Evolutionary conservation across 352 stramenopile genomes (phyloP), one percentile per base, ranked within the genome.

Genomic region (Pythium rhizo-oryzae): DNA sequence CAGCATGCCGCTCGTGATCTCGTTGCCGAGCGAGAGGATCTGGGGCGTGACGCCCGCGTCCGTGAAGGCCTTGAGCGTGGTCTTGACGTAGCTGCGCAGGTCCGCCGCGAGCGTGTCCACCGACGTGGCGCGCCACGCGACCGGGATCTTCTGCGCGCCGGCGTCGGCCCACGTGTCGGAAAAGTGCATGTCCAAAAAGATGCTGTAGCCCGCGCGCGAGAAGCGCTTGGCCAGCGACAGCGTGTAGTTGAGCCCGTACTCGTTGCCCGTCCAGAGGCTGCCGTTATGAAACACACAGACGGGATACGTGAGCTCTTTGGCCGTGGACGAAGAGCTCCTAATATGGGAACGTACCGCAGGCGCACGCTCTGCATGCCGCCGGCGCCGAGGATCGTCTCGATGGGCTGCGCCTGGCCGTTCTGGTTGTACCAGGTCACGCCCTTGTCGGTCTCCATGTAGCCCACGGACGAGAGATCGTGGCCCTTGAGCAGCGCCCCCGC

Each of bases 361-460:
- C 54, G 54, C 4, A 61, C 54, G 54, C 54, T 61, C 54, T 61
- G 54, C 54, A 61, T 61, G 35, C 54, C 54, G 35, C 54, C 54
- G 23, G 54, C 54, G 21, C 35, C 54, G 54, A 61, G 54, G 37
- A 61, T 61, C 33, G 54, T 28, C 15, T 61, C 54, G 54, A 61
- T 39, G 19, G 54, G 21, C 54, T 61, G 35, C 35, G 35, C 54
- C 23, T 61, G 54, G 54, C 54, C 54, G 54, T 41, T 35, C 16
- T 41, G 35, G 55, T 23, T 62, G 55, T 62, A 43, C 55, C 55
- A 62, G 23, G 55, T 62, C 37, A 62, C 55, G 39, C 55, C 55
- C 39, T 62, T 62, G 55, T 62, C 55, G 6, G 23, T 62, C 55
- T 62, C 55, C 55, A 52, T 62, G 55, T 62, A 62, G 55, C 55